Evolutionary conservation across 148 eudicot genomes (phyloP).

Genomic region (Bassia scoparia): DNA sequence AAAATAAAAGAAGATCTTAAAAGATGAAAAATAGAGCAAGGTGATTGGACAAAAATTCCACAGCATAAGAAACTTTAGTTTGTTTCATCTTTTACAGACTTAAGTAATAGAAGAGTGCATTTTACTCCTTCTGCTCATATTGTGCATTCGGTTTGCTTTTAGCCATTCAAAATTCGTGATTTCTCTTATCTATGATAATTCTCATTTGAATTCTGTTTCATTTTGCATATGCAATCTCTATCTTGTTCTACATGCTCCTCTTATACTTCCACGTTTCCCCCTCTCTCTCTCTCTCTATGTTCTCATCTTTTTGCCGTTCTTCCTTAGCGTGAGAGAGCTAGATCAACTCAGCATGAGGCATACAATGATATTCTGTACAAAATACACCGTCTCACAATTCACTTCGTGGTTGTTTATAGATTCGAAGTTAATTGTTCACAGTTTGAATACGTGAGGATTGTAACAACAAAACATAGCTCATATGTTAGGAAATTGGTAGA

Average conservation of each 20-base stretch:
- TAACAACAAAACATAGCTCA: too few species aligned
- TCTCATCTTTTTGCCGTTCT: too few species aligned
- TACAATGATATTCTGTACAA: too few species aligned
- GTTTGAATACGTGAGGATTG: too few species aligned
- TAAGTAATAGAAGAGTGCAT: constrained; percentile 5
- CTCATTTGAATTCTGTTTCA: not conserved
- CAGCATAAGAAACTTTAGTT: not conserved
- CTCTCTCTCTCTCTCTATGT: too few species aligned
- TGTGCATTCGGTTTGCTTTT: not conserved
- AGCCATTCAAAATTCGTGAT: constrained; percentile 8
- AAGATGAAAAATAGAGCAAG: constrained; percentile 1
- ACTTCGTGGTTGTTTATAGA: too few species aligned
- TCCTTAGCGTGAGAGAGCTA: too few species aligned
- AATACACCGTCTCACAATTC: too few species aligned
- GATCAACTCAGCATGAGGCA: too few species aligned
- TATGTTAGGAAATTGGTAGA: too few species aligned
- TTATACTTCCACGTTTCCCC: not conserved
- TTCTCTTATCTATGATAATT: too few species aligned
- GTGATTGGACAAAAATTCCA: constrained; percentile 1
- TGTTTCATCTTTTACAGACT: constrained; percentile 16
- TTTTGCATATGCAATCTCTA: not conserved
- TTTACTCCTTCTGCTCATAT: not conserved
- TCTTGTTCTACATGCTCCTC: not conserved
- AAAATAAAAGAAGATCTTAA: not conserved
- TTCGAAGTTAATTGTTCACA: too few species aligned